Percentiles rank a stretch among this genome's conserved stretches.
phyloP scores from a whole-genome alignment of 306 rosid species.

The Citrullus mucosospermus region DNA sequence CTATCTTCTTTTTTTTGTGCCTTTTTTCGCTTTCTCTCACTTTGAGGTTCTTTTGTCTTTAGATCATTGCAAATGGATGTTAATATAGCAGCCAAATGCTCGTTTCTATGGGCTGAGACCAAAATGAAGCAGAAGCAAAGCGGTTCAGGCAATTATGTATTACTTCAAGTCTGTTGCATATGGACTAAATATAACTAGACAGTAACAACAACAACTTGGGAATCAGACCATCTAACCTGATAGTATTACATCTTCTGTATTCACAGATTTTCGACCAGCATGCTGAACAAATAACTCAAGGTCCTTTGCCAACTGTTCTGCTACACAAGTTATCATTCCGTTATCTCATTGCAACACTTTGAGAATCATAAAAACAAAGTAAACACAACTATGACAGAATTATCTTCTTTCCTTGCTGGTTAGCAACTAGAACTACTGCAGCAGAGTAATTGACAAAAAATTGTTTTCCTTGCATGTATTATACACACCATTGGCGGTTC shows the following conservation, averaged over 20 bases:
- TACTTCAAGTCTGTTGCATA: neutral
- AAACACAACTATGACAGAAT: neutral
- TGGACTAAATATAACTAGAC: neutral
- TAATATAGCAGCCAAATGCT: constrained; percentile 47
- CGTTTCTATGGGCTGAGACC: constrained; percentile 78
- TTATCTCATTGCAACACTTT: neutral
- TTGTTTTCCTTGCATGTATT: neutral
- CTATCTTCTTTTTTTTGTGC: constrained; percentile 34
- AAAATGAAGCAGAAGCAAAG: constrained; percentile 2
- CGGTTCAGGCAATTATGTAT: neutral
- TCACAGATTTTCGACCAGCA: constrained; percentile 66
- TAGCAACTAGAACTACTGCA: neutral
- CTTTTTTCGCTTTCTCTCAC: constrained; percentile 77
- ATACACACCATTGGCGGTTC: neutral
- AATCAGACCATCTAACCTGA: constrained; percentile 39
- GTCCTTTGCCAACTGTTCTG: constrained; percentile 80
- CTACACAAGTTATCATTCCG: constrained; percentile 1
- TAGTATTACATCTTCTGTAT: constrained; percentile 82
- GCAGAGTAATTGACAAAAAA: neutral
- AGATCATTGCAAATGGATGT: constrained; percentile 54
- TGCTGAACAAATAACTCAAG: constrained; percentile 76
- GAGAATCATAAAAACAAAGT: neutral
- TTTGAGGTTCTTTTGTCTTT: constrained; percentile 59
- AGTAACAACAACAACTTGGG: neutral
- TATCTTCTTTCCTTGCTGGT: neutral